Evolutionary conservation across 192 early-diverging fungal genomes (phyloP), one percentile per base, ranked within the genome.

Genomic region (Coemansia sp.): DNA sequence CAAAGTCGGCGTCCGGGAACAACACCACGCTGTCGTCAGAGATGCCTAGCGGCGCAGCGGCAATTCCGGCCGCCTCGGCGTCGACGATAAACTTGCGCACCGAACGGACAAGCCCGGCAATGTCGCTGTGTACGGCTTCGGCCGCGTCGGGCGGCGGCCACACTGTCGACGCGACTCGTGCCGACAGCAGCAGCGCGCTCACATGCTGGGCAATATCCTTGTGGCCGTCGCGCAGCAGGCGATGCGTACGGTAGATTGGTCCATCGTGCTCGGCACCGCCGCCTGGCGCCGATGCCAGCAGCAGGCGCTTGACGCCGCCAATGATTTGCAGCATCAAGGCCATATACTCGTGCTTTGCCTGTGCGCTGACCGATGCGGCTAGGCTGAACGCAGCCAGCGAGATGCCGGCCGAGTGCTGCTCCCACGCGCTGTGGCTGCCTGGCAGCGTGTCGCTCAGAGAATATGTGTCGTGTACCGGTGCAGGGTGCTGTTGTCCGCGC

Each of bases 91-190:
- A 97, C 25, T 83, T 72, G 26, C 83, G 82, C 5, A 94, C 87
- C 8, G 87, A 71, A 11, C 81, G 65, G 20, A 93, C 70, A 17
- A 95, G 84, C 36, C 93, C 92, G 41, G 82, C 82, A 2, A 85
- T 81, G 40, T 89, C 85, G 7, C 70, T 60, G n/a, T 86, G 80
- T 75, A 95, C 87, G 11, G 86, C 88, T 14, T 70, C 53, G 21
- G 84, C 79, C 4, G 90, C 83, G 55, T 93, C 90, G 4, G 90
- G 88, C 4, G 90, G 87, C 26, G 93, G 93, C 92, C 93, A 94
- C 36, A 94, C 82, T n/a, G 87, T 86, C 11, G 87, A 74, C 0
- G 88, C 91, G 32, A 85, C 81, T 57, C 89, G 92, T 32, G 90
- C 85, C 8, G 89, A 84, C 12, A 97, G 69, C 12, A 88, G 80